A percentile compares a stretch with the other conserved stretches of the same genome.
Evolutionary conservation across 2,329 filamentous ascomycete genomes (phyloP).

Genomic region (Ophiostoma himal-ulmi): DNA sequence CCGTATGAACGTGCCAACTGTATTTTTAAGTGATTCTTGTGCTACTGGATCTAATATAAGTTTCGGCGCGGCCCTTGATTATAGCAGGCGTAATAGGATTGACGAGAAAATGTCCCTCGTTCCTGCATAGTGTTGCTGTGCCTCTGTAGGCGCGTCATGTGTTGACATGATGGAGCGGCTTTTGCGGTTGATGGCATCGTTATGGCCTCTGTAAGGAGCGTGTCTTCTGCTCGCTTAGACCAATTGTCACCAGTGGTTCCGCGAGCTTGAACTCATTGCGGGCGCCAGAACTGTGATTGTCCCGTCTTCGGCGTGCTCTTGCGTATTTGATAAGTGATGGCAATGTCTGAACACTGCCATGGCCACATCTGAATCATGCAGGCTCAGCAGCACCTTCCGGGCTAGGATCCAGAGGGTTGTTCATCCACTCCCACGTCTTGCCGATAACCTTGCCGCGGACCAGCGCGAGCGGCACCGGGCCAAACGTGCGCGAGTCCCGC

Average conservation of each 20-base stretch:
- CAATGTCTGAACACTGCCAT: neutral
- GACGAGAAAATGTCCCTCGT: neutral
- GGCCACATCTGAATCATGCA: neutral
- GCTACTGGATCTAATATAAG: no score
- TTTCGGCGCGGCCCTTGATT: neutral
- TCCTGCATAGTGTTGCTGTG: neutral
- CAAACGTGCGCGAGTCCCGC: conserved; percentile 79
- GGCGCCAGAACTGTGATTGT: no score
- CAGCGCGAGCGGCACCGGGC: conserved; percentile 77
- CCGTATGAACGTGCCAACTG: neutral
- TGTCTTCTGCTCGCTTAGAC: neutral
- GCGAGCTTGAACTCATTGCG: neutral
- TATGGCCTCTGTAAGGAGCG: neutral
- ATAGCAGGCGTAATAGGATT: neutral
- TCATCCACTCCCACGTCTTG: conserved; percentile 47
- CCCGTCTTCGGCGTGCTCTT: neutral
- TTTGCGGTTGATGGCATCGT: neutral
- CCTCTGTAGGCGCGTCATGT: neutral
- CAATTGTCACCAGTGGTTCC: neutral
- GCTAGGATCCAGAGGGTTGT: conserved; percentile 31
- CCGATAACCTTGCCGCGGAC: conserved; percentile 77
- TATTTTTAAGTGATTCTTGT: neutral
- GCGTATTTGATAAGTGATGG: neutral
- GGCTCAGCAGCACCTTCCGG: neutral
- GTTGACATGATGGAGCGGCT: neutral